Base-by-base conservation (phyloP, 805 yeast species). In the Metschnikowia gelsemii region DNA sequence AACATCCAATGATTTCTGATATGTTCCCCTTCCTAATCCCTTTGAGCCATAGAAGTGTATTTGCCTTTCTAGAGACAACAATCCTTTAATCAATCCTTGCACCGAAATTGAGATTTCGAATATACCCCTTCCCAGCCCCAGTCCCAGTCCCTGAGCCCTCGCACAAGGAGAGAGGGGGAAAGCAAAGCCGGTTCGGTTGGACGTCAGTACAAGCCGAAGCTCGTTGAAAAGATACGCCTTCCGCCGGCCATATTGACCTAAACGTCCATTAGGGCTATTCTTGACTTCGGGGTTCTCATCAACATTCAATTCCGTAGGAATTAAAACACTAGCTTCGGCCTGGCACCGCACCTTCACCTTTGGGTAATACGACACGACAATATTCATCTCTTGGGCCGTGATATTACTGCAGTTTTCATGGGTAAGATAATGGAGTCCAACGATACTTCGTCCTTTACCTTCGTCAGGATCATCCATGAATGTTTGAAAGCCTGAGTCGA, bases 311-410 rank as follows among this genome's bases (percentile, higher is more conserved):
- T 26, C 39, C 8, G 35, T 27, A 5, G 55, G 55, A 33, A 43
- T 31, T 5, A 51, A 32, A 7, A 42, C 32, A 18, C 52, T 40
- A 12, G 19, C 18, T 31, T 49, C 47, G 19, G 41, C 38, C 28
- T 39, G 43, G 26, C 55, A 51, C 19, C 32, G 13, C 12, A 49
- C 39, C 22, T 38, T 33, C n/a, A 51, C 45, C 13, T 45, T 21
- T 5, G 55, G 55, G 19, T 49, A 50, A 11, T 30, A 23, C 5
- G 29, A 14, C 5, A 40, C 16, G 2, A 49, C 17, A 5, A 35
- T 33, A 4, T 17, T 11, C 22, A 49, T 30, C 13, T 49, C 45
- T 4, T 18, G 26, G 8, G n/a, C 23, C 9, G 47, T 32, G 11
- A 47, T 33, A 6, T 42, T 38, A 17, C 32, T 36, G 32, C 55